Evolutionary conservation across 2,329 filamentous ascomycete genomes (phyloP).

Genomic region (Teratosphaeria nubilosa): DNA sequence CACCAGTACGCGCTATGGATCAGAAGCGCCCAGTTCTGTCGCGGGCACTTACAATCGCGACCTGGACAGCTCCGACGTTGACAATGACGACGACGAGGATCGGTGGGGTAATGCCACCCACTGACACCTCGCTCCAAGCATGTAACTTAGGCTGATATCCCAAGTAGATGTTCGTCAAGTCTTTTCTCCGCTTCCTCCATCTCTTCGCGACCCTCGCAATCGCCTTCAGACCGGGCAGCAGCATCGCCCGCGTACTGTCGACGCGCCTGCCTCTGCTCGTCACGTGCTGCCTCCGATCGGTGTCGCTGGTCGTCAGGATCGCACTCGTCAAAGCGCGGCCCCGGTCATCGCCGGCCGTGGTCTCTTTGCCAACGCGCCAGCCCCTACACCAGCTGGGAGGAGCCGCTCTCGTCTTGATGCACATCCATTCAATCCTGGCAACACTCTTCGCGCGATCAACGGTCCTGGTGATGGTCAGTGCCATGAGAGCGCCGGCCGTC

Average conservation of each 20-base stretch:
- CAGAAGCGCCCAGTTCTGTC: background rate
- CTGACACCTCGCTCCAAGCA: conserved; percentile 10
- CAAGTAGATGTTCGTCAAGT: background rate
- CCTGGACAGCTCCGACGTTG: background rate
- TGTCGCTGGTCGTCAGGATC: background rate
- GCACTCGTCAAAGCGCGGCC: background rate
- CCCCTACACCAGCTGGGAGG: background rate
- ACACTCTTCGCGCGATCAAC: conserved; percentile 11
- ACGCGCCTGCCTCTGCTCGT: background rate
- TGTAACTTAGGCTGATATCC: conserved; percentile 4
- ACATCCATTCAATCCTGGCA: conserved; percentile 15
- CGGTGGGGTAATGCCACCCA: conserved; percentile 12
- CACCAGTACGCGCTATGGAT: background rate
- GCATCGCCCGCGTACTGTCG: background rate
- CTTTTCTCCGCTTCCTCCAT: background rate
- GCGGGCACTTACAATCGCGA: background rate
- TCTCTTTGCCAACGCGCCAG: background rate
- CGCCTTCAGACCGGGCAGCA: conserved; percentile 1
- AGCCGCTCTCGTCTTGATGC: background rate
- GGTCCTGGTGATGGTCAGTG: background rate
- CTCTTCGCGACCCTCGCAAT: background rate
- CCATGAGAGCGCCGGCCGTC: background rate
- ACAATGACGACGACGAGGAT: background rate
- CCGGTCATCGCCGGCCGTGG: conserved; percentile 1
- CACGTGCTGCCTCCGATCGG: background rate